Conservation (phyloP, 2,329 filamentous ascomycete species). For the Penicillium thymicola region DNA sequence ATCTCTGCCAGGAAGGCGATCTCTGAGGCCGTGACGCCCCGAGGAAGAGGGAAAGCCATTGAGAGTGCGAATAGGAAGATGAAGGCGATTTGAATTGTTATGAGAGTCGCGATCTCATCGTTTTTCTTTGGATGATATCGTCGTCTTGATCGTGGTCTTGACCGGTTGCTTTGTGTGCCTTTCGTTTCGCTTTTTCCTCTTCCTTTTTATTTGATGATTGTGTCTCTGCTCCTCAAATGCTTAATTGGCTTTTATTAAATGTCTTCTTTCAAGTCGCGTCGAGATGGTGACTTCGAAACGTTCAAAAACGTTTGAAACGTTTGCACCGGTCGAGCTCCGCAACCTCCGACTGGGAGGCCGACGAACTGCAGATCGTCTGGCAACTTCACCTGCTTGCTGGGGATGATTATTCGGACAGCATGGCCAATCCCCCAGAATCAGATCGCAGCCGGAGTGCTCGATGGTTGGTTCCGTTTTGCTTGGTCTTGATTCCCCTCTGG, state of each 20-base stretch:
- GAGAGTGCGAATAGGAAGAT: not conserved
- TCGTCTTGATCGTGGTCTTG: not conserved
- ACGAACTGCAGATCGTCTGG: not conserved
- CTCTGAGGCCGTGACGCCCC: constrained; percentile 76
- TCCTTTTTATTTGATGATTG: not conserved
- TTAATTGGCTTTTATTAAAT: not conserved
- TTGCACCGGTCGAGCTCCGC: constrained; percentile 22
- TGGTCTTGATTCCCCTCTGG: constrained; percentile 41
- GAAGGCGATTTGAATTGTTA: not conserved
- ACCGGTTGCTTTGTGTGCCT: not conserved
- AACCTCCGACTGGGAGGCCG: not conserved
- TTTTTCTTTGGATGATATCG: not conserved
- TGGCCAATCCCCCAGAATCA: constrained; percentile 33
- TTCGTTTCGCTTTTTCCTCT: not conserved
- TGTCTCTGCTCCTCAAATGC: not conserved
- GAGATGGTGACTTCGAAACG: not conserved
- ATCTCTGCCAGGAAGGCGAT: constrained; percentile 95
- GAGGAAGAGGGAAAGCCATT: constrained; percentile 62
- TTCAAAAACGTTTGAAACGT: constrained; percentile 30
- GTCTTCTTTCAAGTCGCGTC: not conserved
- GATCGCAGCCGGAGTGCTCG: constrained; percentile 35
- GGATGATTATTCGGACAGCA: constrained; percentile 16
- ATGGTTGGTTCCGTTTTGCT: constrained; percentile 35
- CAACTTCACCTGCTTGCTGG: not conserved
- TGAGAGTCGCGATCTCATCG: not conserved